Conservation (phyloP, 768 basidiomycete species). For the Lentinula detonsa region DNA sequence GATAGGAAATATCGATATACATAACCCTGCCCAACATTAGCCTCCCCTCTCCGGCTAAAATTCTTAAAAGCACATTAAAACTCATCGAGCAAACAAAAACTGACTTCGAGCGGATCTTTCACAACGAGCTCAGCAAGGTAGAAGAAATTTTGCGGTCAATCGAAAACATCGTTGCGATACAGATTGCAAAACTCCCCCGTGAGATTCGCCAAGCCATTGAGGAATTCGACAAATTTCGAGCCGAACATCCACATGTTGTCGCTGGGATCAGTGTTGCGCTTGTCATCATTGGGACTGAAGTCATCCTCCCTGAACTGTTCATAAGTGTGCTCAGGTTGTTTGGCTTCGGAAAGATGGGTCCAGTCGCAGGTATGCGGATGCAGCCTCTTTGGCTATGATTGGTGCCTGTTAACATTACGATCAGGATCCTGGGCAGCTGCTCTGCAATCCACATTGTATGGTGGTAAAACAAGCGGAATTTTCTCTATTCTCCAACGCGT, state of each 20-base stretch:
- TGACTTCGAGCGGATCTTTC: background rate
- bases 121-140: background rate
- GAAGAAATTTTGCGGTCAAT: background rate
- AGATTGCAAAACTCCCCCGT: background rate
- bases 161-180: background rate
- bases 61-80: background rate
- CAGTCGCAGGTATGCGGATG: background rate
- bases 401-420: too few species aligned
- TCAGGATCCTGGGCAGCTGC: slow-evolving; percentile 1
- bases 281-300: background rate
- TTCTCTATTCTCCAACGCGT: background rate
- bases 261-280: background rate
- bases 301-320: background rate
- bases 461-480: background rate
- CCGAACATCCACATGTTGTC: background rate
- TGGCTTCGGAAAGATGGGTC: background rate
- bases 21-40: background rate
- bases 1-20: background rate
- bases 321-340: background rate
- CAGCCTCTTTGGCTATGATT: too few species aligned
- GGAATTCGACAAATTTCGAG: background rate
- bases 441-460: background rate
- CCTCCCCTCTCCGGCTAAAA: background rate
- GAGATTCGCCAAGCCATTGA: background rate
- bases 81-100: background rate